Percentiles rank a stretch among this genome's conserved stretches.
These are phyloP conservation scores for Davidsoniella neocaledoniae DNA, from an alignment of 2,329 filamentous ascomycete genomes.

Conservation along the genomic window DNA sequence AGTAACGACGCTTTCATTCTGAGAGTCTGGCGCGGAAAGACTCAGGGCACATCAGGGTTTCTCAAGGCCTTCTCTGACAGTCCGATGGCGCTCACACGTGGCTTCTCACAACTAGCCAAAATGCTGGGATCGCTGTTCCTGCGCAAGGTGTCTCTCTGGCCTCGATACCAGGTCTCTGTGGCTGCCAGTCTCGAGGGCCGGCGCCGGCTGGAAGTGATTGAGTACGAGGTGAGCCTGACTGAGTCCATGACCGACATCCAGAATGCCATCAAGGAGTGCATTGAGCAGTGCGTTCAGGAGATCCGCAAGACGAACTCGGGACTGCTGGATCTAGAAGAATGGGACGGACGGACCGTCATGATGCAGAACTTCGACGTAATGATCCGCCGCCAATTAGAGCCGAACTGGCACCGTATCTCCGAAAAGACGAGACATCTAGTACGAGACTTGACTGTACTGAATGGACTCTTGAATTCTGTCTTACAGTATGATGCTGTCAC, in stretches of 20 bases:
- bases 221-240: conserved; percentile 91
- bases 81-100: conserved; percentile 75
- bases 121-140: conserved; percentile 91
- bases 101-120: conserved; percentile 72
- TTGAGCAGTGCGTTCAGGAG: conserved; percentile 86
- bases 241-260: conserved; percentile 87
- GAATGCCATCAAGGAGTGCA: conserved; percentile 85
- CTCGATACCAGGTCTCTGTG: conserved; percentile 81
- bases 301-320: conserved; percentile 81
- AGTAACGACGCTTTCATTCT: conserved; percentile 91
- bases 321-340: conserved; percentile 77
- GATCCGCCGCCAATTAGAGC: conserved; percentile 77
- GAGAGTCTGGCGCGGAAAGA: conserved; percentile 83
- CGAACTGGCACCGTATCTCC: conserved; percentile 92
- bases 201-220: conserved; percentile 89
- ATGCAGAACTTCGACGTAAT: conserved; percentile 85
- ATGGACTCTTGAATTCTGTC: conserved; percentile 65
- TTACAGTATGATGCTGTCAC: conserved; percentile 79
- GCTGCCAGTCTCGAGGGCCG: conserved; percentile 80
- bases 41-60: conserved; percentile 60
- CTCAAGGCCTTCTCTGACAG: conserved; percentile 92
- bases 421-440: conserved; percentile 94
- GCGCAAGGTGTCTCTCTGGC: conserved; percentile 77
- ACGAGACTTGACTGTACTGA: conserved; percentile 67
- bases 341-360: conserved; percentile 85